Evolutionary conservation across 1,284 basidiomycete species (phyloP).

Genomic region (Acaromyces ingoldii): DNA sequence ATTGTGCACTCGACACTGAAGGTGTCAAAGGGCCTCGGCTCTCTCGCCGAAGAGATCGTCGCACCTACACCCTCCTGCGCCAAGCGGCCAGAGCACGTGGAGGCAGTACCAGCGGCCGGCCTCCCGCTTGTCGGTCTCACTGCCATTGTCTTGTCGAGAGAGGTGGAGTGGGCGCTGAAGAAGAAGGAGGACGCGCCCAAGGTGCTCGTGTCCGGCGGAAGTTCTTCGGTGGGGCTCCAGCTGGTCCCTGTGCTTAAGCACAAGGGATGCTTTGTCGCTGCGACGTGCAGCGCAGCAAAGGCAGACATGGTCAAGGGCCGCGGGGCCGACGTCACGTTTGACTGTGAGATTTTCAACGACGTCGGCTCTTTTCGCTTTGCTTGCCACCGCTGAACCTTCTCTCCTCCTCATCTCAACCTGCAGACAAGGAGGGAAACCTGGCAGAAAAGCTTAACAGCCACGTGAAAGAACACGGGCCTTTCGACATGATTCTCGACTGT

Average conservation of each 20-base stretch:
- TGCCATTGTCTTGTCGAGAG: not conserved
- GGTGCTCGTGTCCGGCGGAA: not conserved
- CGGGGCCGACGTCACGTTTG: not conserved
- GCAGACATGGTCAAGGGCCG: not conserved
- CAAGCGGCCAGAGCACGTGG: not conserved
- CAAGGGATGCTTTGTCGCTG: not conserved
- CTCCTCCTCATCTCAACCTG: not conserved
- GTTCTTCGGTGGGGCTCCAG: not conserved
- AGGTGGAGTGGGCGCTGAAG: not conserved
- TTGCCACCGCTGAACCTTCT: not conserved
- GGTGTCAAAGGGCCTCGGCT: not conserved
- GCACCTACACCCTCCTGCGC: not conserved
- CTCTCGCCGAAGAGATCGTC: not conserved
- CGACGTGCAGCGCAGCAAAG: not conserved
- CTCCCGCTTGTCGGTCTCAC: not conserved
- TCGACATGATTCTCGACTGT: not conserved
- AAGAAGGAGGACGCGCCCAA: not conserved
- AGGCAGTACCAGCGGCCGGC: not conserved
- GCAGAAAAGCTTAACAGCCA: not conserved
- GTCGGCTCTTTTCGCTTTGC: not conserved
- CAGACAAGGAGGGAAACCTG: not conserved
- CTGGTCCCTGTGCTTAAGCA: not conserved
- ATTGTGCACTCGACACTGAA: not conserved
- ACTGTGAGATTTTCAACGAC: not conserved
- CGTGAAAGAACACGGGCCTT: not conserved